Conservation (phyloP, 495 filamentous ascomycete genomes). For the Neurospora discreta region DNA sequence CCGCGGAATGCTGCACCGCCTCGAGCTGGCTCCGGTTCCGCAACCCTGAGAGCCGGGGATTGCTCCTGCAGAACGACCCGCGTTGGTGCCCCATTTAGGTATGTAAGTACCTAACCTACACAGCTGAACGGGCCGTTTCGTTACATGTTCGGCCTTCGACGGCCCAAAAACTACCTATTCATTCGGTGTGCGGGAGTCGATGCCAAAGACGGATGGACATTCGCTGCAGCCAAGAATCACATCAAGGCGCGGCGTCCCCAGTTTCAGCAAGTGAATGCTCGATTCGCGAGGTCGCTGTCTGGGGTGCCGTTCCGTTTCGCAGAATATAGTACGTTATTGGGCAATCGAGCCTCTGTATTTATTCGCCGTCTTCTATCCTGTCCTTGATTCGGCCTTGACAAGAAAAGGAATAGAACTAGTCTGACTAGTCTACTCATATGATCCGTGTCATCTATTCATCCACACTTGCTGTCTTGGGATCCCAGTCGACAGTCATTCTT, state of each 20-base stretch:
- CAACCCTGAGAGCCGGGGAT: neutral
- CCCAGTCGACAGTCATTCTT: neutral
- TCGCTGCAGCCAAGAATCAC: neutral
- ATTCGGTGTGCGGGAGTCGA: neutral
- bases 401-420: neutral
- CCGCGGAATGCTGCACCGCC: neutral
- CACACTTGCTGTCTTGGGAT: neutral
- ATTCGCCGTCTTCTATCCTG: neutral
- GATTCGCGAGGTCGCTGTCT: neutral
- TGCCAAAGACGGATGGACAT: neutral
- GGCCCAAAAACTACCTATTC: slow-evolving; percentile 6
- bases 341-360: neutral
- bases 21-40: neutral
- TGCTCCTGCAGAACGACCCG: neutral
- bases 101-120: neutral
- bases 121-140: neutral
- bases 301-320: neutral
- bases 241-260: neutral
- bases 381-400: neutral
- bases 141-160: slow-evolving; percentile 1
- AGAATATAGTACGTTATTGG: neutral
- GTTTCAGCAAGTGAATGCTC: neutral
- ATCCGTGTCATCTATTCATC: neutral
- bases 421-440: neutral
- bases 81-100: neutral